phyloP scores from a whole-genome alignment of 1,139 yeast species.

The Suhomyces bribrorum region DNA sequence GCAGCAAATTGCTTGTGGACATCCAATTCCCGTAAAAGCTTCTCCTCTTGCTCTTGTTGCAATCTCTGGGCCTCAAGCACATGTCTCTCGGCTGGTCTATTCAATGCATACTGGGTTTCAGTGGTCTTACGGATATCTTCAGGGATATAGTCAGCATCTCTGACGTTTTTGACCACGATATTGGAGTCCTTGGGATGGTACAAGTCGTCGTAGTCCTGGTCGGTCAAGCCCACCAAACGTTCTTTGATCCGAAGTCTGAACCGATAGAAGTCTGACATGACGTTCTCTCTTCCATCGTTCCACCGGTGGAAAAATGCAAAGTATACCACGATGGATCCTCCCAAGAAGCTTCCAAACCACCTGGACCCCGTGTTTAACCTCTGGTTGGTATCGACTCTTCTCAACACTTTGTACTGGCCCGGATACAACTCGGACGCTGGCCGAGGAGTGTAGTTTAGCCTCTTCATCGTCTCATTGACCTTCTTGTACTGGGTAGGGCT shows the following conservation, averaged over 20 bases:
- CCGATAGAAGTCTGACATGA: slow-evolving; percentile 68
- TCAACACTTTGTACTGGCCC: slow-evolving; percentile 73
- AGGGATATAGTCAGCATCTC: slow-evolving; percentile 46
- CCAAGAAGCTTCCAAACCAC: slow-evolving; percentile 51
- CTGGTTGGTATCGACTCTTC: slow-evolving; percentile 57
- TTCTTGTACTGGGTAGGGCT: slow-evolving; percentile 69
- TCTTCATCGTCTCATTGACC: slow-evolving; percentile 71
- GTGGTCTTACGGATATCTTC: slow-evolving; percentile 40
- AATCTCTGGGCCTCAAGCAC: slow-evolving; percentile 73
- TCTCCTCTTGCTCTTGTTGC: slow-evolving; percentile 70
- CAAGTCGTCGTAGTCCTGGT: slow-evolving; percentile 65
- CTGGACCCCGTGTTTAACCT: slow-evolving; percentile 58
- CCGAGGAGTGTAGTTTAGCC: slow-evolving; percentile 75
- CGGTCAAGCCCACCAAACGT: slow-evolving; percentile 52
- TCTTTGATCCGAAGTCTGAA: slow-evolving; percentile 59
- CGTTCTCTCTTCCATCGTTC: slow-evolving; percentile 83
- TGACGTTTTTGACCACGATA: slow-evolving; percentile 38
- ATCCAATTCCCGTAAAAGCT: slow-evolving; percentile 57
- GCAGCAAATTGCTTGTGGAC: slow-evolving; percentile 31
- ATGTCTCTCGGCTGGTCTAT: slow-evolving; percentile 72
- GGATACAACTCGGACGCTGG: slow-evolving; percentile 75
- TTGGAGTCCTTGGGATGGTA: slow-evolving; percentile 43
- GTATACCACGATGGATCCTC: slow-evolving; percentile 50
- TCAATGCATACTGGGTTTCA: slow-evolving; percentile 55
- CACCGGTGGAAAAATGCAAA: slow-evolving; percentile 76